phyloP scores from a whole-genome alignment of 257 asterid species.

The Solanum tacnaense region DNA sequence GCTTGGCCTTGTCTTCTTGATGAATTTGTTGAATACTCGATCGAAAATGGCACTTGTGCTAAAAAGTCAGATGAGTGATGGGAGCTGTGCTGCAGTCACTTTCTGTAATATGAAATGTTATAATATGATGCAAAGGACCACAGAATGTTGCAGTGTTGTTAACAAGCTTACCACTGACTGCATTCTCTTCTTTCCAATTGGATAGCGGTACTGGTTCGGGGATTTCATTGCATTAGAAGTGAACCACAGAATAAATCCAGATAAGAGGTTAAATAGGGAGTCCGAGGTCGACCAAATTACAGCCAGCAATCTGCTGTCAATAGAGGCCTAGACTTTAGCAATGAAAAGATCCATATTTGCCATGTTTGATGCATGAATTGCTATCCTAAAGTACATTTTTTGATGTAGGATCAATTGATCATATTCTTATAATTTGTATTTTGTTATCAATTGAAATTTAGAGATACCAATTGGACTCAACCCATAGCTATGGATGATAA shows the following conservation, averaged over 20 bases:
- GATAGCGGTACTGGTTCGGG: constrained; percentile 72
- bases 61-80: constrained; percentile 46
- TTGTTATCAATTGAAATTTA: not conserved
- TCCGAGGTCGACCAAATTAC: constrained; percentile 88
- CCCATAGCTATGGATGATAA: not conserved
- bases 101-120: not conserved
- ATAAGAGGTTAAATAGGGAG: constrained; percentile 63
- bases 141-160: not conserved
- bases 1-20: constrained; percentile 99
- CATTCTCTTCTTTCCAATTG: constrained; percentile 91
- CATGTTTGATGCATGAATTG: constrained; percentile 50
- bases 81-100: constrained; percentile 12
- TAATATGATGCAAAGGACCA: not conserved
- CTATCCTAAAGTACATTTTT: constrained; percentile 24
- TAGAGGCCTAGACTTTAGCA: constrained; percentile 70
- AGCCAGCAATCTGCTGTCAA: constrained; percentile 82
- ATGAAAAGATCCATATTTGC: constrained; percentile 62
- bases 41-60: constrained; percentile 49
- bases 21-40: constrained; percentile 83
- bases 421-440: not conserved
- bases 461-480: not conserved
- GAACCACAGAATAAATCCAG: constrained; percentile 90
- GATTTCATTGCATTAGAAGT: constrained; percentile 71
- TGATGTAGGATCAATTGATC: not conserved
- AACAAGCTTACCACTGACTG: constrained; percentile 68